Conservation (phyloP, 2,329 filamentous ascomycete genomes). For the Sordariomycetes sp. region DNA sequence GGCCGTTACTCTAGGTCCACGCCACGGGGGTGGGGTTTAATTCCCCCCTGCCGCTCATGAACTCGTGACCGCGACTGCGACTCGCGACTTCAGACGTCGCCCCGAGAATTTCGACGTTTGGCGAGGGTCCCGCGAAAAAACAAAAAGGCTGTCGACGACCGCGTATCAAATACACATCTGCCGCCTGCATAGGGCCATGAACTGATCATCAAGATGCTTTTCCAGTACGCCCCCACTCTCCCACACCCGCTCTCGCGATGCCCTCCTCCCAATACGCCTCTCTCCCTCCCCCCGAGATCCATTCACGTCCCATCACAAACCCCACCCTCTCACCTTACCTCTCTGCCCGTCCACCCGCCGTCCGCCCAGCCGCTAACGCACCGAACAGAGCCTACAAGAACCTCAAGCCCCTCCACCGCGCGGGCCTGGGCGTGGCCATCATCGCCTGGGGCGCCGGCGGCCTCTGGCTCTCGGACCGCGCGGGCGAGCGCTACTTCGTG, state of each 20-base stretch:
- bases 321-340: not conserved
- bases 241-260: not conserved
- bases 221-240: not conserved
- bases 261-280: not conserved
- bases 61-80: too few relatives aligned
- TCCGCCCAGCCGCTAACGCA: not conserved
- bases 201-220: constrained; percentile 1
- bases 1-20: too few relatives aligned
- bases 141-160: too few relatives aligned
- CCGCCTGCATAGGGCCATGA: not conserved
- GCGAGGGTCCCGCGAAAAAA: too few relatives aligned
- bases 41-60: too few relatives aligned
- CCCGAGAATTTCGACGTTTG: too few relatives aligned
- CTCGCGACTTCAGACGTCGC: too few relatives aligned
- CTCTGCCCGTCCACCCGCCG: too few relatives aligned
- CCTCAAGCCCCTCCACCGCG: constrained; percentile 56
- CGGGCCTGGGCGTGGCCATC: constrained; percentile 59
- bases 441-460: constrained; percentile 66
- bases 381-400: constrained; percentile 50
- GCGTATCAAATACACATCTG: not conserved
- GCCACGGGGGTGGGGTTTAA: too few relatives aligned
- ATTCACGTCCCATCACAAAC: not conserved
- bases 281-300: not conserved
- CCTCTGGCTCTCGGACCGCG: constrained; percentile 58
- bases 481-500: constrained; percentile 59